These are phyloP conservation scores for Diaporthe helianthi DNA, from an alignment of 2,329 filamentous ascomycete species.

Conservation along the genomic window DNA sequence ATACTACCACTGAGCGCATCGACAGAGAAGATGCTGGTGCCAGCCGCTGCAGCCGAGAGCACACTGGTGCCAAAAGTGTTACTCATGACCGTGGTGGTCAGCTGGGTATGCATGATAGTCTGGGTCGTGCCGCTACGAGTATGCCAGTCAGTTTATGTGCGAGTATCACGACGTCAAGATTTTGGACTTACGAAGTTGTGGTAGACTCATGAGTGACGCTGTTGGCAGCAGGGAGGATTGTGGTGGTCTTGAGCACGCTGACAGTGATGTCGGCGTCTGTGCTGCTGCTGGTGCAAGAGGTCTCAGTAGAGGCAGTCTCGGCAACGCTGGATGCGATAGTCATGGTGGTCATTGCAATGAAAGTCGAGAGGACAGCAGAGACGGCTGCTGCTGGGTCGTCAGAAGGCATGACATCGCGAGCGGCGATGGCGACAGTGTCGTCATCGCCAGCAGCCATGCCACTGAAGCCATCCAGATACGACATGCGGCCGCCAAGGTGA, in stretches of 20 bases:
- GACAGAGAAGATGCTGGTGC: background rate
- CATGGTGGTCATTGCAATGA: background rate
- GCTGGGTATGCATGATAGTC: background rate
- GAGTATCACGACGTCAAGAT: background rate
- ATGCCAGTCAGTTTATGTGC: background rate
- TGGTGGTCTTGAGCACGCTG: background rate
- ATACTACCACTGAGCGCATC: slow-evolving; percentile 14
- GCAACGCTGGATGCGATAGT: background rate
- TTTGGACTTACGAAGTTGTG: slow-evolving; percentile 15
- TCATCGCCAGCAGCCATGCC: slow-evolving; percentile 16
- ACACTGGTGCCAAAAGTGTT: background rate
- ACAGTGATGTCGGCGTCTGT: background rate
- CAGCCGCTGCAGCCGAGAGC: background rate
- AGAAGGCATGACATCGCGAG: slow-evolving; percentile 5
- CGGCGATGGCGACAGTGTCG: background rate
- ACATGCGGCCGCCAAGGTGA: slow-evolving; percentile 2
- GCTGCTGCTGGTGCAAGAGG: slow-evolving; percentile 2
- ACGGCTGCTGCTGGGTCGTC: background rate
- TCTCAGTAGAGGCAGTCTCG: background rate
- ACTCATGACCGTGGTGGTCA: slow-evolving; percentile 19
- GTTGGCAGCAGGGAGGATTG: background rate
- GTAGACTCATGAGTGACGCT: background rate
- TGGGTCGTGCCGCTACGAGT: background rate
- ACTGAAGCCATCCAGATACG: slow-evolving; percentile 22
- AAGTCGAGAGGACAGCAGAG: background rate